A percentile compares a stretch with the other conserved stretches of the same genome.
Evolutionary conservation across 768 basidiomycete genomes (phyloP).

Genomic region (Cystobasidium onofrii): DNA sequence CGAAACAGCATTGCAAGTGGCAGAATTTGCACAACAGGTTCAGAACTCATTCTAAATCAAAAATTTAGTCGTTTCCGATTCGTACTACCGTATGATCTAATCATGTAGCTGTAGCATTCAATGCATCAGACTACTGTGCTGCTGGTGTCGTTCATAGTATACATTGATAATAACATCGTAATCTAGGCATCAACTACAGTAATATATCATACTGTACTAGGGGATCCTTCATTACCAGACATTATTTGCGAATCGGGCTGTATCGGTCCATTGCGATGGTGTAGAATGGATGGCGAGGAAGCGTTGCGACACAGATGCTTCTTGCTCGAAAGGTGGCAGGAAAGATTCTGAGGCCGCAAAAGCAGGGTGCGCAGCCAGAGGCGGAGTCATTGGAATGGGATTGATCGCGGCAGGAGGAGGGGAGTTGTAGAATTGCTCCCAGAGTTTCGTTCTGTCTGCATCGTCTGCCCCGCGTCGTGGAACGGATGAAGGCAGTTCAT

Average conservation of each 20-base stretch:
- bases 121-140: too few relatives aligned
- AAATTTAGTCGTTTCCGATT: too few relatives aligned
- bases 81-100: too few relatives aligned
- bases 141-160: too few relatives aligned
- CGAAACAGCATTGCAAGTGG: too few relatives aligned
- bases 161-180: too few relatives aligned
- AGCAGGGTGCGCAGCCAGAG: background rate
- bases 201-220: background rate
- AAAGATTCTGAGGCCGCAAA: constrained; percentile 6
- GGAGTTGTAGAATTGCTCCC: background rate
- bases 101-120: too few relatives aligned
- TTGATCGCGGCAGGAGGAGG: background rate
- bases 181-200: too few relatives aligned
- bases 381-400: constrained; percentile 1
- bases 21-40: too few relatives aligned
- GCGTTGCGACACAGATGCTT: constrained; percentile 12
- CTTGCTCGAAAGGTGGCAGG: constrained; percentile 17
- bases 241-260: constrained; percentile 9
- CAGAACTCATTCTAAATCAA: too few relatives aligned
- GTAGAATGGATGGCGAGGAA: constrained; percentile 26
- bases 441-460: background rate
- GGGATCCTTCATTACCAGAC: background rate
- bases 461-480: background rate
- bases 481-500: background rate
- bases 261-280: constrained; percentile 22